Conservation (phyloP, 805 yeast genomes). For the Suhomyces pyralidae region DNA sequence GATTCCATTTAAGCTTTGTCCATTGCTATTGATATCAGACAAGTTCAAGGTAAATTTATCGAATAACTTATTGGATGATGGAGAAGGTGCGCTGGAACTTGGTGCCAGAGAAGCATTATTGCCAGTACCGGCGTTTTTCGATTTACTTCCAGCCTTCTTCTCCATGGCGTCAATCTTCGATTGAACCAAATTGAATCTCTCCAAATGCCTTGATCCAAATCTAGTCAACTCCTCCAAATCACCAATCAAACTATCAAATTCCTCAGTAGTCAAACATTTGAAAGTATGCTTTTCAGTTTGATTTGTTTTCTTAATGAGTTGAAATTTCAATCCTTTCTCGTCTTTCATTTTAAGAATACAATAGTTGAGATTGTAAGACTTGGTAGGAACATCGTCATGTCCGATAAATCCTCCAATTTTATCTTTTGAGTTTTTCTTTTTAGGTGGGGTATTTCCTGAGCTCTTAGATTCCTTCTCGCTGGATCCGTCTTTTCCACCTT, state of each 20-base stretch:
- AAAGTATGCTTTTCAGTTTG: conserved; percentile 35
- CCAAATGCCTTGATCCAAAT: conserved; percentile 42
- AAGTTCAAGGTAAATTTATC: neutral
- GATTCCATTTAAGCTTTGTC: conserved; percentile 28
- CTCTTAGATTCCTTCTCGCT: conserved; percentile 3
- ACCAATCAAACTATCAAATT: conserved; percentile 51
- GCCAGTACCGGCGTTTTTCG: neutral
- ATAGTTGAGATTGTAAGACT: conserved; percentile 42
- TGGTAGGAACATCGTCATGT: conserved; percentile 37
- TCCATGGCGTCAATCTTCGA: conserved; percentile 33
- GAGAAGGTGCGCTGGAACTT: neutral
- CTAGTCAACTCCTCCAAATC: conserved; percentile 53
- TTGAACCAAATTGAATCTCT: conserved; percentile 49
- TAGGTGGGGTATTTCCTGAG: conserved; percentile 8
- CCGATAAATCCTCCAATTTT: conserved; percentile 41
- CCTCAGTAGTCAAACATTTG: conserved; percentile 43
- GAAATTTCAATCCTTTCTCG: conserved; percentile 33
- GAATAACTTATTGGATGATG: neutral
- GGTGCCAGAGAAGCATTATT: neutral
- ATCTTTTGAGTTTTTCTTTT: conserved; percentile 21
- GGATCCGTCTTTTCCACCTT: conserved; percentile 12
- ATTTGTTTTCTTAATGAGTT: conserved; percentile 27
- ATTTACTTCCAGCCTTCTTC: conserved; percentile 7
- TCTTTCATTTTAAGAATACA: conserved; percentile 30
- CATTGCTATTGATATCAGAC: neutral